Evolutionary conservation across 2,329 filamentous ascomycete species (phyloP).

Genomic region (Aspergillus amoenus): DNA sequence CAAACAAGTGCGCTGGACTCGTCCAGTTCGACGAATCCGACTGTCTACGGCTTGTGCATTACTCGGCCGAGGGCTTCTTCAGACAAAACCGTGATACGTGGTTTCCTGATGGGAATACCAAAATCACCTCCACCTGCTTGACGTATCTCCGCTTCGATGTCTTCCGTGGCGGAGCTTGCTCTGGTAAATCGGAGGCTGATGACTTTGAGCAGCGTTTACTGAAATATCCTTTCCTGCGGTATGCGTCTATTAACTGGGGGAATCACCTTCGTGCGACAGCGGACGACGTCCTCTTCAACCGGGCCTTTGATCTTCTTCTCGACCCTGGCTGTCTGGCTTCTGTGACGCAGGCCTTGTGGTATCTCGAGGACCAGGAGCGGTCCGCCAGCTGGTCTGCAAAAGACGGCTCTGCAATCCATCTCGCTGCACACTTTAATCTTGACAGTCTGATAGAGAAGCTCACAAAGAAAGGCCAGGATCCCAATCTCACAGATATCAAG

Average conservation of each 20-base stretch:
- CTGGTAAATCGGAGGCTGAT: background rate
- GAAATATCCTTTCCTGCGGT: constrained; percentile 6
- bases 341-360: constrained; percentile 3
- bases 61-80: constrained; percentile 5
- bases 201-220: constrained; percentile 1
- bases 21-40: constrained; percentile 8
- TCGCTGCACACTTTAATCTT: constrained; percentile 5
- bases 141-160: constrained; percentile 5
- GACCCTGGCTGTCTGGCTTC: background rate
- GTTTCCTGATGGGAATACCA: background rate
- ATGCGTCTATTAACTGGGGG: constrained; percentile 10
- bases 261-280: background rate
- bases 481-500: constrained; percentile 1
- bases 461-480: background rate
- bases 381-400: constrained; percentile 7
- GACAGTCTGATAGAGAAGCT: background rate
- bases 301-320: background rate
- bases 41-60: constrained; percentile 2
- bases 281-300: background rate
- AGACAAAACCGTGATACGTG: background rate
- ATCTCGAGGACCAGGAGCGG: constrained; percentile 1
- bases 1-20: constrained; percentile 8
- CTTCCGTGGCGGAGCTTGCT: constrained; percentile 4
- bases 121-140: background rate
- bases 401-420: constrained; percentile 5